phyloP scores from a whole-genome alignment of 495 filamentous ascomycete species.

The Melanomma pulvis-pyrius region DNA sequence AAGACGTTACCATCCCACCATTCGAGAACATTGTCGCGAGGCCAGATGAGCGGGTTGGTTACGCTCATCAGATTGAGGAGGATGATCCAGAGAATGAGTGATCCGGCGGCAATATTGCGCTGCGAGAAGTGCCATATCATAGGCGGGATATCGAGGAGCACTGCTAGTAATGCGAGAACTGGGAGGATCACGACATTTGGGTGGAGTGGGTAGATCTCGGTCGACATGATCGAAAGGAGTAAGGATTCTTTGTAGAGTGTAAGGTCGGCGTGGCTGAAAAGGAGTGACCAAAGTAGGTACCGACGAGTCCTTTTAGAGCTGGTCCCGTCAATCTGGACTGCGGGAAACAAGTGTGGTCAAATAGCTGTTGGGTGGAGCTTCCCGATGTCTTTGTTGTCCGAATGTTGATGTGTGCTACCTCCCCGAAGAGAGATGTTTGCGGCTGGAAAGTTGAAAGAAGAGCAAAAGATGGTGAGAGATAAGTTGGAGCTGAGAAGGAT shows the following conservation, averaged over 20 bases:
- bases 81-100: slow-evolving; percentile 66
- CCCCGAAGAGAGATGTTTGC: no score
- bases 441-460: background rate
- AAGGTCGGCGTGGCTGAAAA: background rate
- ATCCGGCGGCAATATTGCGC: slow-evolving; percentile 63
- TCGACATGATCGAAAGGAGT: background rate
- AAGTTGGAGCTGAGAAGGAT: background rate
- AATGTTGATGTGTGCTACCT: no score
- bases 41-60: slow-evolving; percentile 83
- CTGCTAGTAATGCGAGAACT: slow-evolving; percentile 59
- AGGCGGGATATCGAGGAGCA: slow-evolving; percentile 60
- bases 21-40: slow-evolving; percentile 61
- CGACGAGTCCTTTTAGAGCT: background rate
- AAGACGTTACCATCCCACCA: slow-evolving; percentile 78
- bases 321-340: background rate
- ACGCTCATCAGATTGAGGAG: slow-evolving; percentile 68
- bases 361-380: background rate
- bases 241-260: background rate
- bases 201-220: slow-evolving; percentile 7
- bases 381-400: background rate
- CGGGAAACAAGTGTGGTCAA: background rate
- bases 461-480: background rate
- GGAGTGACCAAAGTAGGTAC: background rate
- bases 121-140: slow-evolving; percentile 60
- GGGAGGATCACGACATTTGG: slow-evolving; percentile 41